phyloP scores from a whole-genome alignment of 164 flowering plant species.

The Stephania yunnanensis region DNA sequence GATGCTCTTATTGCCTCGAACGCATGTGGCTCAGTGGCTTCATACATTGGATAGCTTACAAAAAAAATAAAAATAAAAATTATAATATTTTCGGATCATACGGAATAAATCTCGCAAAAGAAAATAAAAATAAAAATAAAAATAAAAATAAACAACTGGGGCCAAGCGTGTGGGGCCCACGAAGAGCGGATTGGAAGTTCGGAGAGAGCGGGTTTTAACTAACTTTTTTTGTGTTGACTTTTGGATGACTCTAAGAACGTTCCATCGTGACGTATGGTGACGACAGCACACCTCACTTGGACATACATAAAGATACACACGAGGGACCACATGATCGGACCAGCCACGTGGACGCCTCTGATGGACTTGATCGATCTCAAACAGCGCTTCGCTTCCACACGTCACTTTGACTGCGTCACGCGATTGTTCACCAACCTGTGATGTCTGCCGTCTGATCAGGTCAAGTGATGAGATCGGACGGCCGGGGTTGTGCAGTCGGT shows the following conservation, averaged over 20 bases:
- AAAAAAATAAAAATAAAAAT: background rate
- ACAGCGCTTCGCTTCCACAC: too few species aligned
- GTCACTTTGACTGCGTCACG: background rate
- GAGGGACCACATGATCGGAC: background rate
- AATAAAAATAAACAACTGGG: background rate
- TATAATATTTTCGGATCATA: background rate
- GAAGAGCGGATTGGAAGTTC: slow-evolving; percentile 2
- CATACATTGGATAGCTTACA: too few species aligned
- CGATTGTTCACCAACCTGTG: background rate
- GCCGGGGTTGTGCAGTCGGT: background rate
- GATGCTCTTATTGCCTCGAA: too few species aligned
- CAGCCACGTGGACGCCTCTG: background rate
- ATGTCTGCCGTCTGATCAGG: background rate
- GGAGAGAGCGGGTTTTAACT: slow-evolving; percentile 11
- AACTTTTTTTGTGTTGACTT: slow-evolving; percentile 15
- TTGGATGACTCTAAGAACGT: background rate
- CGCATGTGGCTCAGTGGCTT: too few species aligned
- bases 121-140: background rate
- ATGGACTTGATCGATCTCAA: too few species aligned
- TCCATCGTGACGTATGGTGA: background rate
- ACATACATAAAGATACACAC: background rate
- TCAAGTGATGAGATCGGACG: background rate
- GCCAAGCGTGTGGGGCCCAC: slow-evolving; percentile 15
- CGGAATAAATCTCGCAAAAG: background rate
- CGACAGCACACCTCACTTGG: slow-evolving; percentile 4